Base-by-base conservation (phyloP, 306 rosid genomes). In the Quercus suber region DNA sequence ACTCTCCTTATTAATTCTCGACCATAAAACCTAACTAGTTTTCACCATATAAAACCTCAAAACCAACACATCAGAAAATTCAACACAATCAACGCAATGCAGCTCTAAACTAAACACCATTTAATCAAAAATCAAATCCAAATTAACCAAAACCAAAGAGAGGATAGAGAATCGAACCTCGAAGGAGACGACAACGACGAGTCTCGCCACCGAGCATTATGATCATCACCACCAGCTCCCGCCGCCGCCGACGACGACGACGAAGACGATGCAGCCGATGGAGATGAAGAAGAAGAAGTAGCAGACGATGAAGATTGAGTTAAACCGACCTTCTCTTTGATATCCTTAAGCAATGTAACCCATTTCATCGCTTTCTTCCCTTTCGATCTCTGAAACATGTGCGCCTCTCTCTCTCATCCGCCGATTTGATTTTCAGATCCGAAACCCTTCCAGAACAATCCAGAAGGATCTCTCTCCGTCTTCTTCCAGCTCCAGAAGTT, bases 241-340 rank as follows among this genome's bases (percentile, higher is more conserved):
- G 53, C 53, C 53, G 53, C 53, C 53, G 53, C 17, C 53, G 53
- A 1, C 14, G 15, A 64, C 67, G 85, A 73, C 14, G 84, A 76
- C 41, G 80, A 59, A 8, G 85, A 70, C 35, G 90, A 84, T 20
- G 92, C 79, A 0, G 88, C 21, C 0, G 94, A 63, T 74, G 88
- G 8, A 27, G 79, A 20, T 3, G 84, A 52, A 68, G 89, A 78
- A 76, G 89, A 43, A 65, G 74, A 3, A 49, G 91, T 10, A 77
- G 90, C 51, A 52, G 91, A 49, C 63, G 94, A 76, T 10, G 95
- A 85, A 33, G 94, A 71, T 78, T 89, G 97, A 89, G 91, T 88
- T 33, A 96, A 81, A 45, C 99, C 98, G 84, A 96, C 99, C 94
- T 91, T 96, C 93, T 96, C 99, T 89, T 89, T 96, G 77, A 96